phyloP scores from a whole-genome alignment of 2,329 filamentous ascomycete species.

The Akanthomyces dipterigenus region DNA sequence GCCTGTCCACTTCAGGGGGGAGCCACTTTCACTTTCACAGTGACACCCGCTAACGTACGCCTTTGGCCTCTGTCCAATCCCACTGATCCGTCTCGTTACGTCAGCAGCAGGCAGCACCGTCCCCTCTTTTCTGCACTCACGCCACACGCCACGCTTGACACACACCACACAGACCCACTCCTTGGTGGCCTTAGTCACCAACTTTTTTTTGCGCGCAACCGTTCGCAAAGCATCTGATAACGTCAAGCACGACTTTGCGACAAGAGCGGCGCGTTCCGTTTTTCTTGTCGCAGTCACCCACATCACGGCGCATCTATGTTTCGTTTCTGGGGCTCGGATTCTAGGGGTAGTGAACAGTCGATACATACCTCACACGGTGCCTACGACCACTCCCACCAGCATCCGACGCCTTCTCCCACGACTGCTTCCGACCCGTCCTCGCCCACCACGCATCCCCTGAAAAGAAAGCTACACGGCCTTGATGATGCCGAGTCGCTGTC shows the following conservation, averaged over 20 bases:
- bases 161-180: background rate
- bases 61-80: constrained; percentile 2
- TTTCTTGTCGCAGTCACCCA: constrained; percentile 6
- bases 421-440: constrained; percentile 10
- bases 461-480: constrained; percentile 32
- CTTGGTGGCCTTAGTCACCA: constrained; percentile 8
- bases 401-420: constrained; percentile 21
- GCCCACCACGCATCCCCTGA: constrained; percentile 26
- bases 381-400: constrained; percentile 24
- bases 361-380: constrained; percentile 36
- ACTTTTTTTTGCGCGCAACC: background rate
- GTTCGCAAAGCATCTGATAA: constrained; percentile 5
- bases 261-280: constrained; percentile 13
- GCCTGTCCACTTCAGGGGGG: background rate
- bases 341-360: constrained; percentile 49
- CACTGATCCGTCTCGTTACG: constrained; percentile 23
- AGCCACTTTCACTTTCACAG: constrained; percentile 8
- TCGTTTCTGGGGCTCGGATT: constrained; percentile 53
- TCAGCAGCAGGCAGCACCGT: constrained; percentile 24
- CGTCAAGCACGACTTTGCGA: background rate
- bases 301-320: constrained; percentile 48
- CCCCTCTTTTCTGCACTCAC: constrained; percentile 14
- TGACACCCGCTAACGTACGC: constrained; percentile 1
- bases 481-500: constrained; percentile 24
- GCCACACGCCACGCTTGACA: constrained; percentile 7